Base-by-base conservation (phyloP, 352 stramenopile species). In the Phytophthora cactorum region DNA sequence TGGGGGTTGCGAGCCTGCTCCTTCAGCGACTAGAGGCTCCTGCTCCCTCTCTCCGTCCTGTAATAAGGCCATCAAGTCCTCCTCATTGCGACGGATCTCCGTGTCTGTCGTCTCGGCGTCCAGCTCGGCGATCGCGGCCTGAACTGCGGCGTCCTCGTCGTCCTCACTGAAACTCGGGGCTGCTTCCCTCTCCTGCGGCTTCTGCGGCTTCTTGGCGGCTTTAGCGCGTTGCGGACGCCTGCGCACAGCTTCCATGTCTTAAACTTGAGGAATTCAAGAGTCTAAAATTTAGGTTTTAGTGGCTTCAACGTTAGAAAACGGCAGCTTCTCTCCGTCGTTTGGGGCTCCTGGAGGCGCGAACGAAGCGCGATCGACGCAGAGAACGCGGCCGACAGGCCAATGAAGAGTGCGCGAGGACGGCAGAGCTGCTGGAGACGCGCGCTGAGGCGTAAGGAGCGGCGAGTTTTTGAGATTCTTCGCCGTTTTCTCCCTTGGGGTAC, bases 41-140 rank as follows among this genome's bases (percentile, higher is more conserved):
- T 69, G 59, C 10, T 60, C 51, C 36, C 15, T 51, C 14, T 57
- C 60, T 45, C 5, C n/a, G 8, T 47, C 69, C 4, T 70, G 70
- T 22, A 90, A 61, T 14, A 93, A 59, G 28, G 71, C 68, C 51
- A 88, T 57, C 7, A 91, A 64, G 11, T 88, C 77, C 14, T 91
- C 78, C 55, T 91, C 83, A 45, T 90, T 82, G 46, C 81, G 74
- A 27, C 47, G 64, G 62, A 91, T 88, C 56, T 90, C 81, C n/a
- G 32, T 49, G 15, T 84, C 76, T 2, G 55, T 66, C 15, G 57
- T 46, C 27, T 29, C 7, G 0, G 55, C 43, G 44, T 74, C 62
- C 11, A 68, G 43, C 34, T 73, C 67, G 2, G 60, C 52, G 11
- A 56, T 72, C 5, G 49, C 64, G 5, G 50, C 51, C 27, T 71